Evolutionary conservation across 495 filamentous ascomycete species (phyloP).

Genomic region (Aspergillus leporis): DNA sequence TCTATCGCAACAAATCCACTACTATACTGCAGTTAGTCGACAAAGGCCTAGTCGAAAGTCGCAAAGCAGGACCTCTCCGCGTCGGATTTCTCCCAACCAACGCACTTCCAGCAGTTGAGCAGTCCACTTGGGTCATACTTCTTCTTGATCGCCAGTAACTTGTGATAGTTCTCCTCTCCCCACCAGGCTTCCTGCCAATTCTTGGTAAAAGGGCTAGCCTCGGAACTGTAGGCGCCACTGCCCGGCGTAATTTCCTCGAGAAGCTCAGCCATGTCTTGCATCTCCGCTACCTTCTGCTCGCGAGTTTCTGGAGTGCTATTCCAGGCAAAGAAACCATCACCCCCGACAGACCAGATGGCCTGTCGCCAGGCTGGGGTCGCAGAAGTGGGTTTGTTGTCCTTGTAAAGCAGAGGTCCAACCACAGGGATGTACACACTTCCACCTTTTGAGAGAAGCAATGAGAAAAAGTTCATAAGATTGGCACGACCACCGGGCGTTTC

Average conservation of each 20-base stretch:
- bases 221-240: conserved; percentile 48
- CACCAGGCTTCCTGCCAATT: conserved; percentile 50
- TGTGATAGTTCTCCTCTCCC: conserved; percentile 46
- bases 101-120: conserved; percentile 45
- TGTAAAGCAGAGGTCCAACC: conserved; percentile 30
- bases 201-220: conserved; percentile 45
- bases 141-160: conserved; percentile 40
- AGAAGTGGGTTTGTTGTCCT: conserved; percentile 32
- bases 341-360: conserved; percentile 39
- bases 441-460: conserved; percentile 17
- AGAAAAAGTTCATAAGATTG: conserved; percentile 22
- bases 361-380: conserved; percentile 47
- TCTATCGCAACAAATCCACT: too few relatives aligned
- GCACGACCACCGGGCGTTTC: conserved; percentile 27
- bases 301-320: conserved; percentile 35
- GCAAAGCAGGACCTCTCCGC: conserved; percentile 10
- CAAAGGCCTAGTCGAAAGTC: conserved; percentile 8
- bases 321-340: conserved; percentile 32
- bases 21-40: too few relatives aligned
- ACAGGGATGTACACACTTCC: conserved; percentile 29
- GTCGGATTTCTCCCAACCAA: conserved; percentile 40
- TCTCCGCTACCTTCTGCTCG: conserved; percentile 27
- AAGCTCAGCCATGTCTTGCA: conserved; percentile 33
- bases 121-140: conserved; percentile 48
- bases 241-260: conserved; percentile 42